Base-by-base conservation (phyloP, 192 early-diverging fungal species). In the Podochytrium sp. region DNA sequence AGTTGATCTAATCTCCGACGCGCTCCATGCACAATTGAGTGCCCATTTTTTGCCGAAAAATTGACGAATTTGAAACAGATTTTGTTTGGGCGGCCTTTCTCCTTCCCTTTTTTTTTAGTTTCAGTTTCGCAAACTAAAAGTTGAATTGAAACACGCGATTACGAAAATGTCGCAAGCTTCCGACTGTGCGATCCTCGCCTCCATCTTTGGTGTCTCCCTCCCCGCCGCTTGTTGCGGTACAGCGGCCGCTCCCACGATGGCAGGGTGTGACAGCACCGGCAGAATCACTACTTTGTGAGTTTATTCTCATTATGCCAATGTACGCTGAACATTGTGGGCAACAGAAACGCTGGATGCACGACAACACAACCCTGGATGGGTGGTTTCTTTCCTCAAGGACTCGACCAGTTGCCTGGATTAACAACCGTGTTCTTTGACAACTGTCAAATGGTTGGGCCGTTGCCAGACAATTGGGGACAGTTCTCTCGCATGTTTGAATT, bases 401-500 rank as follows among this genome's bases (percentile, higher is more conserved):
- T 63, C 18, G 12, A 29, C 32, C 32, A 38, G 10, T 27, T 63
- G 32, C 16, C 3, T 38, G 10, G 16, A 23, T 27, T 63, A 35
- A 14, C 18, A 35, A 14, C 18, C 16, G 20, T 63, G 33, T 41
- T 35, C 20, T 27, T 63, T 35, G 61, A 63, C 20, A 14, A 37
- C 16, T 63, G 61, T 35, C 16, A 27, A 10, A 32, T 63, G 33
- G 16, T 29, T 23, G 61, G 61, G 16, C 33, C 33, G 20, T 35
- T 63, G 14, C 61, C 61, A n/a, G 61, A 63, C 61, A 63, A 37
- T 27, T 63, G 61, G 61, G 61, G 16, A 29, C 10, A 7, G 32
- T 63, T 63, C 49, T 32, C 49, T 25, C 16, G 10, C 23, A 25
- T 66, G 1, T 16, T 12, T 27, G 39, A 50, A 18, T 30, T 66